Percentiles rank a stretch among this genome's conserved stretches.
Evolutionary conservation across 2,329 filamentous ascomycete genomes (phyloP).

Genomic region (Aspergillus caelatus): DNA sequence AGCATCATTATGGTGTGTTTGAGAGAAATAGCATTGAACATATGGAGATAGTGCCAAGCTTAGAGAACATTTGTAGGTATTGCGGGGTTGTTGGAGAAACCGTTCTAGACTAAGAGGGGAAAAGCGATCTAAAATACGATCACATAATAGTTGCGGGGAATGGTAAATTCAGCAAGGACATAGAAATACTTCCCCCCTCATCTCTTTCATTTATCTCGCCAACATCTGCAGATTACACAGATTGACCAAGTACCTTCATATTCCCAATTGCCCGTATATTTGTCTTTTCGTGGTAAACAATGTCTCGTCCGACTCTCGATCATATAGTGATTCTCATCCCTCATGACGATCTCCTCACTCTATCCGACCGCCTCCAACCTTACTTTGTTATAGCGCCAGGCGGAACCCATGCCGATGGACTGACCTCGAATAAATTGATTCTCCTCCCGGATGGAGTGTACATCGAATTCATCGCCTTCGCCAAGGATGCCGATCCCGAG

Average conservation of each 20-base stretch:
- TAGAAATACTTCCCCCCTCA: background rate
- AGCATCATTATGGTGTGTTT: too few relatives aligned
- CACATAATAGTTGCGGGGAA: background rate
- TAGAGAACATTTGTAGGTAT: too few relatives aligned
- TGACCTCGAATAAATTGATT: background rate
- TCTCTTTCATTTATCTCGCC: background rate
- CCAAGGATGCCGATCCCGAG: background rate
- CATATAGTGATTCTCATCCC: background rate
- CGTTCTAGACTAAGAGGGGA: background rate
- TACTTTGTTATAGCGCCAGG: background rate
- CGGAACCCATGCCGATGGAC: background rate
- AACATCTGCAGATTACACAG: background rate
- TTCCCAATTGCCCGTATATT: background rate
- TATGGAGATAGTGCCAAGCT: too few relatives aligned
- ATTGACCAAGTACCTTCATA: background rate
- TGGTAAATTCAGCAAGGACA: background rate
- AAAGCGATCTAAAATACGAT: background rate
- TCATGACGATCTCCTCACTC: background rate
- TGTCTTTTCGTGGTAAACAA: background rate
- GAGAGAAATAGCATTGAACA: too few relatives aligned
- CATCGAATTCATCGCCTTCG: background rate
- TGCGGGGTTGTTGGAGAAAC: background rate
- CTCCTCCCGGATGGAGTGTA: background rate
- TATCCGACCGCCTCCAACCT: background rate
- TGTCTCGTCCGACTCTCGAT: background rate